Base-by-base conservation (phyloP, 495 filamentous ascomycete genomes). In the Daldinia vernicosa region DNA sequence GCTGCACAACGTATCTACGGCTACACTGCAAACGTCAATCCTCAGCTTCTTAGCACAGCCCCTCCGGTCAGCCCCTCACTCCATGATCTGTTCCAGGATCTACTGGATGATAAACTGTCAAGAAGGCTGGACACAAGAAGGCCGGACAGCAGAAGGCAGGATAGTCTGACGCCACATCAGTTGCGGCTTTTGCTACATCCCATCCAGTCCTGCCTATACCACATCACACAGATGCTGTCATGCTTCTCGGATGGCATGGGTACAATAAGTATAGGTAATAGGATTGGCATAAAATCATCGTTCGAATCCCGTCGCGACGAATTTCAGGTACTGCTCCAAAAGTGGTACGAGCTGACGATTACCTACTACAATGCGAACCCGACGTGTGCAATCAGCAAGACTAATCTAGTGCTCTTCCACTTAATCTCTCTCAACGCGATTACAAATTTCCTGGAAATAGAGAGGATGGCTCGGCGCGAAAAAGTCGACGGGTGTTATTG, bases 361-460 rank as follows among this genome's bases (percentile, higher is more conserved):
- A 60, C 12, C 11, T 74, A 82, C 68, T 68, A 60, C 65, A 78
- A 80, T 55, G 45, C 71, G 6, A 67, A 83, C 60, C 76, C 81
- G 1, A 60, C 54, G 14, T 84, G 81, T 56, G 74, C 80, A 8
- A 71, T 81, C 28, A 85, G 76, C 24, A 79, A 75, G 56, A 85
- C 85, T 58, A 90, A 86, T 72, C 74, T 90, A n/a, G 83, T 87
- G 11, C 83, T 91, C 68, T 90, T 86, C 76, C 88, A 91, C 67
- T 81, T 91, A 30, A 85, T 90, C 63, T 85, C 81, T 30, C 81
- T 91, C 37, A 90, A 90, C 70, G 82, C 84, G 11, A 79, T 87
- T 5, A 84, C 85, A 28, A 85, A 85, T 75, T 88, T 90, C 69
- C 78, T 83, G 6, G 84, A 86, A 63, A 86, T 90, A 37, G 89